Evolutionary conservation across 2,329 filamentous ascomycete genomes (phyloP).

Genomic region (Aspergillus amoenus): DNA sequence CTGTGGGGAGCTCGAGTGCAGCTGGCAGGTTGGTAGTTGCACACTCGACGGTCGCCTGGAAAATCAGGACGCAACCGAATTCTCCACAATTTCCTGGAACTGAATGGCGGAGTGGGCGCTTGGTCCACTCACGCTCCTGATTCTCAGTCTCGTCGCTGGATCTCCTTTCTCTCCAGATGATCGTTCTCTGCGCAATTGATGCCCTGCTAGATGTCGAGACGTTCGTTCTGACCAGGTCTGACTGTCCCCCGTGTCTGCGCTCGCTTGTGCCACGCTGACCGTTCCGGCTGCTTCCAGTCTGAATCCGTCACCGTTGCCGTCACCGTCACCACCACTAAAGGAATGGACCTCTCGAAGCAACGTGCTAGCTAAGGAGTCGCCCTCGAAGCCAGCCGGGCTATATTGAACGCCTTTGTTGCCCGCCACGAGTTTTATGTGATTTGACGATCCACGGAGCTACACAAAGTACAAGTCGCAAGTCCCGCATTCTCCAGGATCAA

Average conservation of each 20-base stretch:
- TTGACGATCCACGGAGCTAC: background rate
- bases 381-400: conserved; percentile 13
- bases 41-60: conserved; percentile 16
- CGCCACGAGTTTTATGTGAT: conserved; percentile 20
- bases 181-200: conserved; percentile 3
- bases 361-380: conserved; percentile 21
- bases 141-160: conserved; percentile 12
- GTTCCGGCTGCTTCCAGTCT: background rate
- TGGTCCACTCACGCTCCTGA: conserved; percentile 26
- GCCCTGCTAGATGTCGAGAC: background rate
- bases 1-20: conserved; percentile 11
- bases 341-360: conserved; percentile 23
- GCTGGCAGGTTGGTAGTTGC: background rate
- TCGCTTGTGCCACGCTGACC: conserved; percentile 13
- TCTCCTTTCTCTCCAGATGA: conserved; percentile 4
- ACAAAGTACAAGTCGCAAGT: background rate
- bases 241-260: background rate
- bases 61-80: conserved; percentile 16
- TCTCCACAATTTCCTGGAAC: conserved; percentile 21
- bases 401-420: conserved; percentile 2
- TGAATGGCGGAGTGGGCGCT: conserved; percentile 20
- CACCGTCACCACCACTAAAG: background rate
- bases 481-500: conserved; percentile 1
- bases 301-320: background rate
- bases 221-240: conserved; percentile 4